A percentile compares a stretch with the other conserved stretches of the same genome.
These are phyloP conservation scores for Fusarium albidum DNA, from an alignment of 2,329 filamentous ascomycete species.

Conservation along the genomic window DNA sequence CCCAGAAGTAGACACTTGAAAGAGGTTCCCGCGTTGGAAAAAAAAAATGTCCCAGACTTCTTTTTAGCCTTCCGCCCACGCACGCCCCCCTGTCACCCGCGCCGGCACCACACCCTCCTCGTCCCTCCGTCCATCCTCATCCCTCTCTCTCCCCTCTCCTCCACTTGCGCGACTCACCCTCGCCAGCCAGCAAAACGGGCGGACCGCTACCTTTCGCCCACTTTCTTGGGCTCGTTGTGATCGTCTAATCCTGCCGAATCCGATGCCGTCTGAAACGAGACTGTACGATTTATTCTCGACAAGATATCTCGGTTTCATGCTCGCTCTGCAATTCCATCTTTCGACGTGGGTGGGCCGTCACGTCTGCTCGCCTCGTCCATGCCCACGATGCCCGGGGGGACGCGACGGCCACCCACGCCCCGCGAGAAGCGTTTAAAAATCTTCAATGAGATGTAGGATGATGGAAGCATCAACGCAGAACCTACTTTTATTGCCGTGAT, in stretches of 20 bases:
- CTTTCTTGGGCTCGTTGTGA: constrained; percentile 73
- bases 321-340: constrained; percentile 6
- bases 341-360: constrained; percentile 23
- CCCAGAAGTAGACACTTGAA: not conserved
- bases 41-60: constrained; percentile 32
- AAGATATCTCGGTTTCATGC: constrained; percentile 23
- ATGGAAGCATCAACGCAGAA: not conserved
- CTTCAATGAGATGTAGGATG: not conserved
- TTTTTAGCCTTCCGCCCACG: constrained; percentile 26
- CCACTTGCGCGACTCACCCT: constrained; percentile 45
- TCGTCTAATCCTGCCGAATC: constrained; percentile 55
- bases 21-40: constrained; percentile 8
- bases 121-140: constrained; percentile 32
- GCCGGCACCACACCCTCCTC: constrained; percentile 25
- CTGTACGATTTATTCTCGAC: not conserved
- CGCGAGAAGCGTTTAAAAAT: not conserved
- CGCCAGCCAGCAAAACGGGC: constrained; percentile 44
- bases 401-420: constrained; percentile 14
- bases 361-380: constrained; percentile 26
- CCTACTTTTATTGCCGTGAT: not conserved
- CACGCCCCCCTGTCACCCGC: constrained; percentile 28
- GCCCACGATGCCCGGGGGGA: constrained; percentile 12
- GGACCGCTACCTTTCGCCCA: constrained; percentile 44
- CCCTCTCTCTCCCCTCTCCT: constrained; percentile 43
- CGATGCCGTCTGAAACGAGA: constrained; percentile 6